Evolutionary conservation across 495 filamentous ascomycete species (phyloP), one percentile per base, ranked within the genome.

Genomic region (Bathelium albidoporum): DNA sequence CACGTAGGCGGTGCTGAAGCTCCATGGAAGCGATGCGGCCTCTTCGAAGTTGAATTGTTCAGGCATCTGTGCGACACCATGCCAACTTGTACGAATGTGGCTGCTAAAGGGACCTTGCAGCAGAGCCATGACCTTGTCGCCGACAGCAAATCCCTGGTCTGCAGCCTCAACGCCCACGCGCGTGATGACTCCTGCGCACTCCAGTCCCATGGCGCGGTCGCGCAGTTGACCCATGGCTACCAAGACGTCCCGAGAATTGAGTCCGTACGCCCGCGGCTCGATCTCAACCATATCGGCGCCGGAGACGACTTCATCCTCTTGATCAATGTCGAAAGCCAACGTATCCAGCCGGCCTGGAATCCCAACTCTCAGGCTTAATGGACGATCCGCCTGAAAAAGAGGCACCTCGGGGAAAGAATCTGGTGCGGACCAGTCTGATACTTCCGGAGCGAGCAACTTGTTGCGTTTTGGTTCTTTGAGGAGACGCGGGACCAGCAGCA

Each of bases 1-100:
- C 64, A 78, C 76, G 0, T 80, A 62, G 0, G 75, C 68, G 0
- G 79, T 80, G 7, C 65, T 32, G 64, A 73, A 81, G 0, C 76
- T 79, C 1, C 64, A 39, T 9, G 76, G 76, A 39, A 84, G 71
- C 0, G 76, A 77, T 0, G 80, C 76, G 0, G 76, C 81, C 2
- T 80, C 75, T n/a, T 75, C 73, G 26, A 76, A 77, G 5, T 12
- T 29, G 7, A 55, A 9, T 5, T 11, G 26, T n/a, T 12, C 49
- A 2, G 49, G 49, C 20, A 55, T 55, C 5, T 26, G 2, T 3
- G 29, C 24, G 10, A 55, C 49, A 29, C 29, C 29, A 29, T 12
- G 12, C 49, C 49, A 29, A n/a, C 2, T 2, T 9, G 24, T 29
- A 11, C 24, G 24, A 9, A 55, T 24, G 4, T 24, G 49, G 11